A percentile compares a stretch with the other conserved stretches of the same genome.
These are phyloP conservation scores for Fomes fomentarius DNA, from an alignment of 1,284 basidiomycete genomes.

Conservation along the genomic window DNA sequence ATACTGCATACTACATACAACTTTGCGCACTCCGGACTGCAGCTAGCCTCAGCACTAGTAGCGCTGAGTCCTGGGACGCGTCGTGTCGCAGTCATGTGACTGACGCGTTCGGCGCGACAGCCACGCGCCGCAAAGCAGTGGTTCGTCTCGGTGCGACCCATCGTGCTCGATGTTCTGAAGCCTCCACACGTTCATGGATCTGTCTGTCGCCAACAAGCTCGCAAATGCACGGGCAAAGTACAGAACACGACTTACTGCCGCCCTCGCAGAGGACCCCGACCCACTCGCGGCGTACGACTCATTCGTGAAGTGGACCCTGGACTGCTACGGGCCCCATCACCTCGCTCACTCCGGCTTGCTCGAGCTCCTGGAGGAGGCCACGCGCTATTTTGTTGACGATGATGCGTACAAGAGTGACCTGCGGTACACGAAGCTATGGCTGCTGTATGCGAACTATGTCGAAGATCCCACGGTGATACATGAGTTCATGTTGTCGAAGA, in stretches of 20 bases:
- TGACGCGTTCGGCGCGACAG: slow-evolving; percentile 22
- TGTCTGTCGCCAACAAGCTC: slow-evolving; percentile 25
- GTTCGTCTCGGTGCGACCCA: slow-evolving; percentile 11
- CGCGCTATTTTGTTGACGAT: slow-evolving; percentile 80
- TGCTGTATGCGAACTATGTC: slow-evolving; percentile 84
- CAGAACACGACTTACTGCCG: slow-evolving; percentile 37
- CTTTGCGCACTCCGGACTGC: too few relatives aligned
- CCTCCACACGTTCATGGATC: slow-evolving; percentile 14
- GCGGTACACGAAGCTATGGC: slow-evolving; percentile 89
- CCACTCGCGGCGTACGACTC: slow-evolving; percentile 66
- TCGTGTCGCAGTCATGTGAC: slow-evolving; percentile 20
- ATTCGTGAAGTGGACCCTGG: slow-evolving; percentile 73
- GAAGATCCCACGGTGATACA: slow-evolving; percentile 76
- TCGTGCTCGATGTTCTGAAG: background rate
- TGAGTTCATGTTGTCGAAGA: slow-evolving; percentile 82
- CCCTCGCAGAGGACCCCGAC: slow-evolving; percentile 65
- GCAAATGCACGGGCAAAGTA: slow-evolving; percentile 39
- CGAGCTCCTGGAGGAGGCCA: slow-evolving; percentile 76
- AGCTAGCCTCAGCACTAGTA: too few relatives aligned
- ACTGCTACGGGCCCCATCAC: slow-evolving; percentile 51
- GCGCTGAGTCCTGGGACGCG: too few relatives aligned
- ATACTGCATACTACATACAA: too few relatives aligned
- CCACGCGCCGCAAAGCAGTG: slow-evolving; percentile 12
- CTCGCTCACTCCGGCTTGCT: slow-evolving; percentile 61
- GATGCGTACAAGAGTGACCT: slow-evolving; percentile 83